These are phyloP conservation scores for Cryomyces minteri DNA, from an alignment of 495 filamentous ascomycete species.

Conservation along the genomic window DNA sequence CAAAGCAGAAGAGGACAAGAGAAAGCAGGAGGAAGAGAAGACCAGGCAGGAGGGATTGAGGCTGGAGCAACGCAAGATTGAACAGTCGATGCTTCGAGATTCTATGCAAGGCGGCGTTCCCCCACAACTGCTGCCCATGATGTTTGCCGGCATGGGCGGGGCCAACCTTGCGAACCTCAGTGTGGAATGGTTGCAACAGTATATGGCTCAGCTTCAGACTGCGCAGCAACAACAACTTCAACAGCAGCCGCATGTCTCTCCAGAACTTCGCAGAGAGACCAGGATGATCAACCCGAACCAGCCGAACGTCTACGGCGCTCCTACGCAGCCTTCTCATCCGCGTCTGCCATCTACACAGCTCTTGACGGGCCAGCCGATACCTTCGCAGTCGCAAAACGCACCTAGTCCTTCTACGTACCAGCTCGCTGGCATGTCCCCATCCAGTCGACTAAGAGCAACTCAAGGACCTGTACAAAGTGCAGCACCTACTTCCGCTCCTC, in stretches of 20 bases:
- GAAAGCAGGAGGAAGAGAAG: constrained; percentile 75
- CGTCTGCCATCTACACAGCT: constrained; percentile 8
- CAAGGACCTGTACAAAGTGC: constrained; percentile 14
- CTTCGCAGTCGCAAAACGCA: not conserved
- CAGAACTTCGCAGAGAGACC: constrained; percentile 25
- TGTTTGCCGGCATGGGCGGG: constrained; percentile 69
- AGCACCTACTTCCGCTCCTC: constrained; percentile 13
- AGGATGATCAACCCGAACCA: constrained; percentile 19
- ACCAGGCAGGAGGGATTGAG: constrained; percentile 61
- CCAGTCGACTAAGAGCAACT: constrained; percentile 14
- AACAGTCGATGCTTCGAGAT: constrained; percentile 68
- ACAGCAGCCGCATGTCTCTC: constrained; percentile 30
- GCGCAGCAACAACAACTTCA: constrained; percentile 28
- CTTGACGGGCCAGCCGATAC: no score
- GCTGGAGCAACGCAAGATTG: constrained; percentile 67
- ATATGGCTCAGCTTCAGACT: constrained; percentile 26
- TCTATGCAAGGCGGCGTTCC: constrained; percentile 68
- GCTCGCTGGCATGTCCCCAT: constrained; percentile 10
- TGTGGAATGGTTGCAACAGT: constrained; percentile 61
- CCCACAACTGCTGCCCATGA: constrained; percentile 68
- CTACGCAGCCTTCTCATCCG: constrained; percentile 11
- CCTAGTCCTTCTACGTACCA: constrained; percentile 8
- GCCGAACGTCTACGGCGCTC: constrained; percentile 6
- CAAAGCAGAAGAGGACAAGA: constrained; percentile 70
- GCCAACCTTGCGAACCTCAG: constrained; percentile 40